A percentile compares a stretch with the other conserved stretches of the same genome.
These are phyloP conservation scores for Letharia lupina DNA, from an alignment of 495 filamentous ascomycete species.

Conservation along the genomic window DNA sequence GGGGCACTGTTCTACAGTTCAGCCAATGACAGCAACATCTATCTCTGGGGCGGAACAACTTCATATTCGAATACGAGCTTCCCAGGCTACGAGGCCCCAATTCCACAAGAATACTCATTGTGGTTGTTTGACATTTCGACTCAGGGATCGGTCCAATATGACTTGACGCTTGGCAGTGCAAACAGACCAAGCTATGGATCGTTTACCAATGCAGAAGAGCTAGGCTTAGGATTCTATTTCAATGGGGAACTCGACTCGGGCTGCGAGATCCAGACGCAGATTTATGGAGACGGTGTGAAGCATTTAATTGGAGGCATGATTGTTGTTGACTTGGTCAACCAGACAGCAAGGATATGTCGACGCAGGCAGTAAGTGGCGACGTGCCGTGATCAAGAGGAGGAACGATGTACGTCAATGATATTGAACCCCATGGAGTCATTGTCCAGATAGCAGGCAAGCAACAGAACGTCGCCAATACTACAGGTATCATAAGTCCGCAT, in stretches of 20 bases:
- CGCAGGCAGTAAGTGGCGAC: conserved; percentile 23
- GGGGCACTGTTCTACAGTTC: conserved; percentile 33
- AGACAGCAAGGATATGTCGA: conserved; percentile 33
- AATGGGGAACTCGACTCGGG: conserved; percentile 36
- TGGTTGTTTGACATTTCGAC: conserved; percentile 26
- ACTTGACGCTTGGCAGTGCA: background rate
- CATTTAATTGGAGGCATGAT: conserved; percentile 33
- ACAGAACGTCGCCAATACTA: conserved; percentile 19
- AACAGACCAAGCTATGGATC: background rate
- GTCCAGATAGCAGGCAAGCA: conserved; percentile 35
- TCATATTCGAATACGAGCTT: conserved; percentile 31
- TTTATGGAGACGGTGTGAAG: conserved; percentile 15
- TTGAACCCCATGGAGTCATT: conserved; percentile 33
- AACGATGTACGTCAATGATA: conserved; percentile 29
- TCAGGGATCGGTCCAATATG: conserved; percentile 29
- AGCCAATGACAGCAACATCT: conserved; percentile 24
- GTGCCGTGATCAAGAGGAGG: conserved; percentile 28
- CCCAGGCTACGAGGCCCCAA: conserved; percentile 28
- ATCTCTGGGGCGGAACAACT: conserved; percentile 33
- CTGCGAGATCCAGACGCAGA: conserved; percentile 21
- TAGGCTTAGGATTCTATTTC: conserved; percentile 34
- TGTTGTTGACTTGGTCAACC: conserved; percentile 30
- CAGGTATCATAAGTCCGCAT: background rate
- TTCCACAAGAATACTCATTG: conserved; percentile 24
- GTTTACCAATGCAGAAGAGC: background rate